Conservation (phyloP, 176 grass and related monocot genomes). For the Urochloa ruziziensis region DNA sequence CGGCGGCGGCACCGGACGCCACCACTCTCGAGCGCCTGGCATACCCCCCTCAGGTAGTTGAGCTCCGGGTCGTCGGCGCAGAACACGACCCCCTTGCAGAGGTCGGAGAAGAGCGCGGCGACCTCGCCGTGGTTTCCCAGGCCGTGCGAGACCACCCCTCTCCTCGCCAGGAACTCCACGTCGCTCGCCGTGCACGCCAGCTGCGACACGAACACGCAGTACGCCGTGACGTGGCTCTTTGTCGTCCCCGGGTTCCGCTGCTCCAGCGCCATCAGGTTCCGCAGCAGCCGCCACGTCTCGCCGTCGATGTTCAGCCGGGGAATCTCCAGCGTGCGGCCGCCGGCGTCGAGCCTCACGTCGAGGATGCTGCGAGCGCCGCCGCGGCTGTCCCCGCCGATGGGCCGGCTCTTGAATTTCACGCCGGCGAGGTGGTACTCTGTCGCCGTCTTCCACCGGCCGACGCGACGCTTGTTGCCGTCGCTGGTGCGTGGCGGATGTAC, state of each 20-base stretch:
- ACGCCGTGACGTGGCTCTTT: constrained; percentile 19
- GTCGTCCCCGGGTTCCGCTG: not conserved
- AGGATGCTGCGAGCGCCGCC: not conserved
- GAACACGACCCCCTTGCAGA: constrained; percentile 14
- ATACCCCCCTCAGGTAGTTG: too few relatives aligned
- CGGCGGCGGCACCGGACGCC: not conserved
- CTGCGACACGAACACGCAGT: constrained; percentile 25
- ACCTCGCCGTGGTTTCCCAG: constrained; percentile 7
- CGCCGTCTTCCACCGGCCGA: constrained; percentile 14
- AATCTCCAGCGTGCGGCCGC: not conserved
- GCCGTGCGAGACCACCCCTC: not conserved
- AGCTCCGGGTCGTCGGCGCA: not conserved
- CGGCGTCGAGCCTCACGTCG: not conserved
- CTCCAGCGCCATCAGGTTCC: constrained; percentile 36
- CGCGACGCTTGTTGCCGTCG: too few relatives aligned
- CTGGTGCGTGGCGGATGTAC: too few relatives aligned
- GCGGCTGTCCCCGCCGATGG: rapidly evolving
- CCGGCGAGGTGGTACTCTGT: constrained; percentile 5
- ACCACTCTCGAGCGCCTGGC: too few relatives aligned
- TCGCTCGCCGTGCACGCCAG: not conserved
- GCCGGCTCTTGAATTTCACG: not conserved
- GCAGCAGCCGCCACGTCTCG: constrained; percentile 5
- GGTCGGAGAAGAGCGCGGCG: not conserved
- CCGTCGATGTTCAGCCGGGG: not conserved
- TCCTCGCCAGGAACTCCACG: not conserved